phyloP scores from a whole-genome alignment of 768 basidiomycete species.

The Auriscalpium orientale region DNA sequence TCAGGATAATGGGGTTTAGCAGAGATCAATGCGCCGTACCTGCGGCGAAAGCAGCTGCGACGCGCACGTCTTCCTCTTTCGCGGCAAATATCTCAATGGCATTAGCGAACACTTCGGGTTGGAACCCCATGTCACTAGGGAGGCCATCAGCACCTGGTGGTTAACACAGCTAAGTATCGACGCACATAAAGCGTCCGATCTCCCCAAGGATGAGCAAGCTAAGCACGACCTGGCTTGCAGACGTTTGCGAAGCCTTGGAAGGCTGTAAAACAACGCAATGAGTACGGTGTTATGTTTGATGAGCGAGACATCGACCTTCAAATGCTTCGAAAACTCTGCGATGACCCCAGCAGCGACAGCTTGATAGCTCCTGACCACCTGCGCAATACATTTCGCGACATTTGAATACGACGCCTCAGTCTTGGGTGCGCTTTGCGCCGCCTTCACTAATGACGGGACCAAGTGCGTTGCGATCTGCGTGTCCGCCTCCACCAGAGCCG shows the following conservation, averaged over 20 bases:
- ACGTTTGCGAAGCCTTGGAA: too few species aligned
- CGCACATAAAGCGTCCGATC: conserved; percentile 83
- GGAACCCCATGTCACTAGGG: conserved; percentile 79
- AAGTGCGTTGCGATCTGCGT: conserved; percentile 75
- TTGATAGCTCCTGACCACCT: conserved; percentile 66
- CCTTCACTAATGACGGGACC: conserved; percentile 64
- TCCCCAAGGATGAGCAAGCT: conserved; percentile 89
- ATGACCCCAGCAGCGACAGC: conserved; percentile 76
- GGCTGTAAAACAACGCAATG: too few species aligned
- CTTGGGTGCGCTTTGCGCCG: conserved; percentile 58
- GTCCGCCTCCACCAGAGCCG: conserved; percentile 76
- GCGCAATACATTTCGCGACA: conserved; percentile 79
- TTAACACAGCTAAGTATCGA: conserved; percentile 5
- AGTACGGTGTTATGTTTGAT: too few species aligned
- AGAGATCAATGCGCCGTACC: conserved; percentile 36
- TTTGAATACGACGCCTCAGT: conserved; percentile 52
- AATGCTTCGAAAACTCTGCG: conserved; percentile 72
- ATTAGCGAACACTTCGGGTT: conserved; percentile 69
- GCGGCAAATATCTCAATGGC: conserved; percentile 68
- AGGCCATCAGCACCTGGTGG: neutral
- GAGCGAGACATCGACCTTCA: conserved; percentile 50
- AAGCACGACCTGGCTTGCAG: conserved; percentile 60
- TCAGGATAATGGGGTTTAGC: neutral
- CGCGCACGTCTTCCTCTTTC: conserved; percentile 79
- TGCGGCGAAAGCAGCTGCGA: conserved; percentile 91